Percentiles rank a stretch among this genome's conserved stretches.
phyloP scores from a whole-genome alignment of 495 filamentous ascomycete genomes.

The Xylona heveae region DNA sequence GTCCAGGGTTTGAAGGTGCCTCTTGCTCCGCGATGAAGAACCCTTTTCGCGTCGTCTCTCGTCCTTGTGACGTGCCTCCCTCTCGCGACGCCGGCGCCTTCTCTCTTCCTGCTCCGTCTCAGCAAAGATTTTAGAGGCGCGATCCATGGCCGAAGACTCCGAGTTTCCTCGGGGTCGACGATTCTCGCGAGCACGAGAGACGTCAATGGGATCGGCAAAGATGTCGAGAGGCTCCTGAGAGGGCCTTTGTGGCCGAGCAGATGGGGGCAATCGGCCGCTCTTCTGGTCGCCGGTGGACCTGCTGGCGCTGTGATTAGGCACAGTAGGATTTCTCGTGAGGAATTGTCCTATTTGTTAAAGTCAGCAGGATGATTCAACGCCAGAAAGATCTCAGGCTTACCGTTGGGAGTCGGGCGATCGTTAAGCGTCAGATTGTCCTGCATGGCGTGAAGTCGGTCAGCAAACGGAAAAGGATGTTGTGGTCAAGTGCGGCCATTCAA shows the following conservation, averaged over 20 bases:
- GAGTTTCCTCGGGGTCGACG: slow-evolving; percentile 67
- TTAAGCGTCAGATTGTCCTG: slow-evolving; percentile 31
- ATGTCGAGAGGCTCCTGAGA: slow-evolving; percentile 29
- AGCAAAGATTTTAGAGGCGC: slow-evolving; percentile 33
- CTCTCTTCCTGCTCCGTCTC: slow-evolving; percentile 72
- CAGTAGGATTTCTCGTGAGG: too few relatives aligned
- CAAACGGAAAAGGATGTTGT: slow-evolving; percentile 3
- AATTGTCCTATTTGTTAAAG: too few relatives aligned
- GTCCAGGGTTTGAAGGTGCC: slow-evolving; percentile 47
- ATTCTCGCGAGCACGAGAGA: slow-evolving; percentile 16
- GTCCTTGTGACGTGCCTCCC: slow-evolving; percentile 39
- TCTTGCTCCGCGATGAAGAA: slow-evolving; percentile 22
- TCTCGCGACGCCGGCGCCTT: slow-evolving; percentile 48
- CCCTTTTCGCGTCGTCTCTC: slow-evolving; percentile 26
- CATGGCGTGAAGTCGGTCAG: slow-evolving; percentile 2
- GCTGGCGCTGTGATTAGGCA: too few relatives aligned
- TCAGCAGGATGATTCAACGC: too few relatives aligned
- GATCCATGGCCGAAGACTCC: slow-evolving; percentile 71
- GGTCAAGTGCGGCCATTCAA: too few relatives aligned
- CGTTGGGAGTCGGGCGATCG: too few relatives aligned
- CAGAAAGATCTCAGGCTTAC: too few relatives aligned
- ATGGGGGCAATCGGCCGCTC: too few relatives aligned
- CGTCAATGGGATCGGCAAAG: slow-evolving; percentile 32
- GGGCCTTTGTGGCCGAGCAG: slow-evolving; percentile 13
- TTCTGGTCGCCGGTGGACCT: too few relatives aligned